Evolutionary conservation across 2,329 filamentous ascomycete species (phyloP).

Genomic region (Gremmenia infestans): DNA sequence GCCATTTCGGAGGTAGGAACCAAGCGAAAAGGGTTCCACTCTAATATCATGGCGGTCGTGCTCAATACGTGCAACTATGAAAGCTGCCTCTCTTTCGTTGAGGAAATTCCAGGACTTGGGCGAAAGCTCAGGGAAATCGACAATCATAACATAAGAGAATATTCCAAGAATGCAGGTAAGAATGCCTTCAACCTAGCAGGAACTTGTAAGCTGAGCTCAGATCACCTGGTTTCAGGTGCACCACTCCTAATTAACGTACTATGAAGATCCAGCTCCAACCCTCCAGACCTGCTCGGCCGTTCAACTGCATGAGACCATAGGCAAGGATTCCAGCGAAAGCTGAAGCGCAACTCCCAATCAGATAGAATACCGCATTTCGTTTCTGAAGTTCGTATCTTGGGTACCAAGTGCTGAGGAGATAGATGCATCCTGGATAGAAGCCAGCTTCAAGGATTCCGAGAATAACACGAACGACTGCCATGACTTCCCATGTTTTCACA

Average conservation of each 20-base stretch:
- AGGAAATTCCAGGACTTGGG: slow-evolving; percentile 46
- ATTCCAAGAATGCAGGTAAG: slow-evolving; percentile 51
- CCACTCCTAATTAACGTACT: slow-evolving; percentile 4
- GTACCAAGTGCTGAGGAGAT: slow-evolving; percentile 39
- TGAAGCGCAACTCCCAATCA: slow-evolving; percentile 61
- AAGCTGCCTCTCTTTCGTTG: slow-evolving; percentile 44
- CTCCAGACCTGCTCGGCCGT: slow-evolving; percentile 24
- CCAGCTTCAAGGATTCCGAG: slow-evolving; percentile 28
- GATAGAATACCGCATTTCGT: slow-evolving; percentile 64
- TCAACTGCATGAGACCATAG: slow-evolving; percentile 52
- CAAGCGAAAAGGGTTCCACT: slow-evolving; percentile 42
- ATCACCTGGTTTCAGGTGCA: not conserved
- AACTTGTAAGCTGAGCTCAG: not conserved
- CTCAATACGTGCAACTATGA: slow-evolving; percentile 50
- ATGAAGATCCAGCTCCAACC: slow-evolving; percentile 45
- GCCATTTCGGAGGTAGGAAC: slow-evolving; percentile 42
- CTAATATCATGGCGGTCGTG: slow-evolving; percentile 51
- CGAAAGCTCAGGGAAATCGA: slow-evolving; percentile 58
- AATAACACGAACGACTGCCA: slow-evolving; percentile 26
- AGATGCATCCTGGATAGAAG: slow-evolving; percentile 37
- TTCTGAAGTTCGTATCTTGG: slow-evolving; percentile 60
- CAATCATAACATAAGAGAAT: slow-evolving; percentile 51
- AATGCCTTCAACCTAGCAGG: slow-evolving; percentile 41
- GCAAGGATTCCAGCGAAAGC: slow-evolving; percentile 66
- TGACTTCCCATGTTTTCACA: slow-evolving; percentile 27